Evolutionary conservation across 176 grass and related monocot species (phyloP).

Genomic region (Dendrocalamus sinicus): DNA sequence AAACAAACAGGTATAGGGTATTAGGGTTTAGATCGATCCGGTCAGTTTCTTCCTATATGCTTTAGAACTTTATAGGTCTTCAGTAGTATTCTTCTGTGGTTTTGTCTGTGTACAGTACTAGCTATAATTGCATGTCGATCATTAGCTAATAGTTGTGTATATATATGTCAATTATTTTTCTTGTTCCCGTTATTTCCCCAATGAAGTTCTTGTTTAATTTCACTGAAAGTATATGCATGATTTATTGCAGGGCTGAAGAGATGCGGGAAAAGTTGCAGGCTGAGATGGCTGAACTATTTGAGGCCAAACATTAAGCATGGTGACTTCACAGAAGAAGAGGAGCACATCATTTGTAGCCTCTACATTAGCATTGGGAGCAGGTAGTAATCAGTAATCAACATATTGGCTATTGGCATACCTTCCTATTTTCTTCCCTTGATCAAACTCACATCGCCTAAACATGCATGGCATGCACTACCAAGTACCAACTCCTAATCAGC

Average conservation of each 20-base stretch:
- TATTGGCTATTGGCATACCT: background rate
- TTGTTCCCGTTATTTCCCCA: background rate
- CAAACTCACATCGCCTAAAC: background rate
- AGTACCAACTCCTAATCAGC: background rate
- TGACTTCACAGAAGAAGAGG: conserved; percentile 87
- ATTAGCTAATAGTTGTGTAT: background rate
- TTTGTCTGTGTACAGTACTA: background rate
- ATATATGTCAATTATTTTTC: background rate
- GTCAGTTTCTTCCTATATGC: conserved; percentile 16
- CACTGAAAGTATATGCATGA: conserved; percentile 6
- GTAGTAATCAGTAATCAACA: conserved; percentile 29
- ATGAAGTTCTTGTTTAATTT: conserved; percentile 14
- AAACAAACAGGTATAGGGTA: background rate
- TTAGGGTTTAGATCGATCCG: background rate
- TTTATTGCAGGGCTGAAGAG: conserved; percentile 75
- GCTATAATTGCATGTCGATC: background rate
- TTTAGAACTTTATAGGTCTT: background rate
- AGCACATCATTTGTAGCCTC: conserved; percentile 89
- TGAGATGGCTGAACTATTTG: conserved; percentile 98
- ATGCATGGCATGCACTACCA: background rate
- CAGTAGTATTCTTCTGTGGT: background rate
- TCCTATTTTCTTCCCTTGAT: background rate
- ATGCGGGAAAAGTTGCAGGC: conserved; percentile 91
- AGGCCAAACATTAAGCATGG: conserved; percentile 97
- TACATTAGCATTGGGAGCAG: conserved; percentile 99